Evolutionary conservation across 2,329 filamentous ascomycete genomes (phyloP), one percentile per base, ranked within the genome.

Genomic region (Massarina eburnea): DNA sequence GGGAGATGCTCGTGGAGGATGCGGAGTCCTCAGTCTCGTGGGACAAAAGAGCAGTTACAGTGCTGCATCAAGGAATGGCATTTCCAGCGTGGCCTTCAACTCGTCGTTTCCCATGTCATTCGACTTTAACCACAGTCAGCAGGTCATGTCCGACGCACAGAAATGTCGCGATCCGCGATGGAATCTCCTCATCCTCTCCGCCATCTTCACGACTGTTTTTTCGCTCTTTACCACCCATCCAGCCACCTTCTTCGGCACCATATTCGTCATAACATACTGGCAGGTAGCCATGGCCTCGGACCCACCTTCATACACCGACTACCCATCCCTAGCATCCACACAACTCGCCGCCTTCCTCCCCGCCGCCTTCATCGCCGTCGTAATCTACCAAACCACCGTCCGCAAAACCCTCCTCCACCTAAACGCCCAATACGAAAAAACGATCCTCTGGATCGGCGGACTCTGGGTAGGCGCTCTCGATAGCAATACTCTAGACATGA

Each of bases 221-320:
- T 62, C 64, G 4, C 33, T 70, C 24, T 61, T 66, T 34, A 65
- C 66, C 7, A 58, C 55, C 1, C 59, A 56, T 39, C 57, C 67
- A 19, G 51, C 55, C 7, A 48, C 61, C 1, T 70, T 68, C 48
- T 67, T 67, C 41, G 47, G 33, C 2, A 52, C 64, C 1, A 44
- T 64, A 24, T 69, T 67, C 36, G 52, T 54, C 24, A 64, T 64
- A 32, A 39, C 57, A 21, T 71, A 64, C 48, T 68, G 67, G 43
- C 68, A 71, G 37, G 55, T 67, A 9, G 58, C 52, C 30, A 66
- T 71, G 54, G 66, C 66, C 2, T 70, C 68, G 3, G 67, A 71
- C 46, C 62, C 67, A 26, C 63, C 66, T 1, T 38, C 59, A 3
- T 67, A 60, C 49, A 42, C 54, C 1, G 55, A 55, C 30, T 69